A percentile compares a stretch with the other conserved stretches of the same genome.
Evolutionary conservation across 768 basidiomycete genomes (phyloP).

Genomic region (Leccinum arenicola): DNA sequence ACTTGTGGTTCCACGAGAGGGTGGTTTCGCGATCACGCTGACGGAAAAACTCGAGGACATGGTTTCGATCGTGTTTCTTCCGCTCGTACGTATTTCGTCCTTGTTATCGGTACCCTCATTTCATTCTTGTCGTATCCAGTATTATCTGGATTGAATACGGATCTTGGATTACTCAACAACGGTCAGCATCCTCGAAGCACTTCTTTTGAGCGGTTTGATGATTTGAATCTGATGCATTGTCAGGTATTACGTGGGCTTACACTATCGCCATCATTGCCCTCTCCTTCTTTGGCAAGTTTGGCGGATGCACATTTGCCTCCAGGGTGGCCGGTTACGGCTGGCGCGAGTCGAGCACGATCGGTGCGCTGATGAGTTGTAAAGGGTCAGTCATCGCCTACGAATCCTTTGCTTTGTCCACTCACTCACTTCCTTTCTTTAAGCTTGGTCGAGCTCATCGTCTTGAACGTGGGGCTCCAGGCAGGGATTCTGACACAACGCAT

Average conservation of each 20-base stretch:
- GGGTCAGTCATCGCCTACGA: slow-evolving; percentile 45
- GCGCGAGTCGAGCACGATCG: slow-evolving; percentile 82
- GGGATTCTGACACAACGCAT: slow-evolving; percentile 69
- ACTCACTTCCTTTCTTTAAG: slow-evolving; percentile 36
- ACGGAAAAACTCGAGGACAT: slow-evolving; percentile 97
- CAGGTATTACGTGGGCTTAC: slow-evolving; percentile 85
- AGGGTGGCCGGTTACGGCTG: slow-evolving; percentile 65
- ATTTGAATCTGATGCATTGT: neutral
- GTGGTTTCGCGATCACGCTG: slow-evolving; percentile 80
- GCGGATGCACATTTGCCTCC: slow-evolving; percentile 76
- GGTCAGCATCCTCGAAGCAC: slow-evolving; percentile 38
- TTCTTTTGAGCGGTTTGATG: neutral
- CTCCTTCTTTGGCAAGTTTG: slow-evolving; percentile 88
- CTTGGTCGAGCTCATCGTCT: slow-evolving; percentile 90
- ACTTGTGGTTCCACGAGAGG: slow-evolving; percentile 81
- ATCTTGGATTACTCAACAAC: slow-evolving; percentile 79
- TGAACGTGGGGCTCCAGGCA: slow-evolving; percentile 87
- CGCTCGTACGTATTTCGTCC: slow-evolving; percentile 48
- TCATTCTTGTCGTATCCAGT: slow-evolving; percentile 41
- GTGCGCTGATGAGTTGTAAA: slow-evolving; percentile 94
- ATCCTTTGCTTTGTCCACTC: neutral
- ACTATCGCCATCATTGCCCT: slow-evolving; percentile 74
- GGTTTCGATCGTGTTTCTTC: slow-evolving; percentile 86
- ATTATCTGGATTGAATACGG: slow-evolving; percentile 88
- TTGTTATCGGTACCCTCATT: neutral